Base-by-base conservation (phyloP, 345 rosid genomes). In the Bruguiera parviflora region DNA sequence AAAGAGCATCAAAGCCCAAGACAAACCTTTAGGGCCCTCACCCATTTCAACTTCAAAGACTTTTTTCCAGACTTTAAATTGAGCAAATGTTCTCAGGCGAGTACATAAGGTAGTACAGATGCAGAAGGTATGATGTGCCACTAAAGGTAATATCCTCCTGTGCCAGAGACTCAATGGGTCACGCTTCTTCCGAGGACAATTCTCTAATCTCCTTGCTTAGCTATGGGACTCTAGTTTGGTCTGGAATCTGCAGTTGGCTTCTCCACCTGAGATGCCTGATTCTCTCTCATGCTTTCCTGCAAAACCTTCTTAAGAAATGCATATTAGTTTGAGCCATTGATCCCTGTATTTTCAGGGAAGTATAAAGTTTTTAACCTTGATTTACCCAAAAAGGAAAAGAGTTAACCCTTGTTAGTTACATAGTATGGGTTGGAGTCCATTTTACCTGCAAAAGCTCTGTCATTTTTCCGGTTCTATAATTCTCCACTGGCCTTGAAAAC, bases 361-460 rank as follows among this genome's bases (percentile, higher is more conserved):
- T 32, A 32, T 32, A 32, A 32, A 32, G 35, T 32, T 32, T 32
- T 32, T 6, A 32, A 32, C 35, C 35, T 32, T 32, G 37, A 33
- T 33, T 9, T 33, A 53, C n/a, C 4, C 1, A 27, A 4, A 56
- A 22, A 21, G 28, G 28, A 27, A n/a, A 8, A 22, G 24, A 56
- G 18, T 22, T 59, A 43, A 35, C 29, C 3, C 11, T 16, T 21
- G 3, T 31, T 10, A 8, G 5, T 22, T 10, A 35, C 11, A 39
- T 20, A 27, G 18, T 19, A 32, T 20, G 16, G 29, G 5, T 27
- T 43, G 21, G 47, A 10, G 13, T 27, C 63, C 49, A 33, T 63
- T 29, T 53, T 81, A 95, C 99, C 97, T 88, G 92, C 78, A 95
- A 80, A 31, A 92, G 89, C 76, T 92, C 88, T 8, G 96, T 90